Percentiles rank a stretch among this genome's conserved stretches.
phyloP scores from a whole-genome alignment of 2,329 filamentous ascomycete genomes.

The Paracoccidioides brasiliensis region DNA sequence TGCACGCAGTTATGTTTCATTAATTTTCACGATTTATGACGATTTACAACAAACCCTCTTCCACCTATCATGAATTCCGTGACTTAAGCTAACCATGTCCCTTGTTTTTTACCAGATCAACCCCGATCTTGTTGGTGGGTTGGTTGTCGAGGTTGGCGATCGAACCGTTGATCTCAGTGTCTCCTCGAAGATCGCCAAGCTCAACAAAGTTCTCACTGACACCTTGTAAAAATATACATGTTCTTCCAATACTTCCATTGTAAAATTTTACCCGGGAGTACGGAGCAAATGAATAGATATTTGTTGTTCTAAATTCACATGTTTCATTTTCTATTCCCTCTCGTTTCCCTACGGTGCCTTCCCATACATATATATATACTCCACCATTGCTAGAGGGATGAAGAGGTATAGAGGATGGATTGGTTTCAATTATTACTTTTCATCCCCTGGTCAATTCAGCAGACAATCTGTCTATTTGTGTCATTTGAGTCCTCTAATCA shows the following conservation, averaged over 20 bases:
- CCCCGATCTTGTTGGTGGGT: conserved; percentile 83
- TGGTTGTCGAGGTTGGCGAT: conserved; percentile 93
- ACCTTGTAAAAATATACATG: conserved; percentile 58
- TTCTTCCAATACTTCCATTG: background rate
- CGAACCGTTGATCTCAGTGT: conserved; percentile 96
- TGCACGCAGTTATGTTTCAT: background rate
- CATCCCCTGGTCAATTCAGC: background rate
- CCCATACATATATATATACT: background rate
- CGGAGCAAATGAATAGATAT: conserved; percentile 2
- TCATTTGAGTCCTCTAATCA: background rate
- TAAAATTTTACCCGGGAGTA: background rate
- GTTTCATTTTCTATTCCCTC: background rate
- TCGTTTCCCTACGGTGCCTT: background rate
- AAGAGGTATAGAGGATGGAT: background rate
- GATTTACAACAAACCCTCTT: too few species aligned
- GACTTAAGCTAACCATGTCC: conserved; percentile 2
- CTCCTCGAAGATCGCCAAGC: conserved; percentile 84
- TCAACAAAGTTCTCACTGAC: conserved; percentile 98
- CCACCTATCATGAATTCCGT: too few species aligned
- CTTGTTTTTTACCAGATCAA: conserved; percentile 51
- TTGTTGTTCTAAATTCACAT: background rate
- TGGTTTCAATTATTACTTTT: background rate
- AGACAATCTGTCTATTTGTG: background rate
- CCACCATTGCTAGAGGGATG: background rate
- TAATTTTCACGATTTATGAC: background rate